Base-by-base conservation (phyloP, 2,329 filamentous ascomycete species). In the Fusarium robinianum region DNA sequence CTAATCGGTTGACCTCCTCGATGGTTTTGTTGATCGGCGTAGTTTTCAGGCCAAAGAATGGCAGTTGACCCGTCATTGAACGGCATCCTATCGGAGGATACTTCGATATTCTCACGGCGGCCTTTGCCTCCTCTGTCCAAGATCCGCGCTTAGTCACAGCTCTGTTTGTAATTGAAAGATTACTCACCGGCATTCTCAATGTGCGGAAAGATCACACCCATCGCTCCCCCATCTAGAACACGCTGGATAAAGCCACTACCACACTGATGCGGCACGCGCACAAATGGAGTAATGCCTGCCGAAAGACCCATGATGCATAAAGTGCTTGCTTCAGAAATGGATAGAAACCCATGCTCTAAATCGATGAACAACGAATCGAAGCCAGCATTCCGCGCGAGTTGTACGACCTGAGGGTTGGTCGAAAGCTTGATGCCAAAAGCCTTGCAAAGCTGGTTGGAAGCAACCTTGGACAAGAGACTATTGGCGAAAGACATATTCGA, bases 321-420 rank as follows among this genome's bases (percentile, higher is more conserved):
- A 11, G 59, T 56, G 42, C 60, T 62, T 2, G 61, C 60, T 16
- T 68, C 59, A 12, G 58, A 51, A 4, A 68, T 34, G 0, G 64
- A 64, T 4, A 71, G 47, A 3, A 52, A 54, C 5, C 64, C 63
- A 31, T 71, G 68, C 48, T 71, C 67, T 6, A 71, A 54, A 23
- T 72, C 69, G 43, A 72, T 69, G 51, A 71, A 71, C 0, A 72
- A 50, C 6, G 63, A 49, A 35, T 71, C 63, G 36, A 62, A 70
- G 14, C 66, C 65, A 3, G 61, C 60, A 15, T 62, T 55, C 25
- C 57, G 53, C 0, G 67, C 68, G 5, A 69, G 45, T 15, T 64
- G 57, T 8, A 68, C 63, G 4, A 70, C 53, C 12, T 61, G 50
- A 0, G 57, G 36, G 12, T 57, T 62, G 1, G 63, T 46, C 1